A percentile compares a stretch with the other conserved stretches of the same genome.
Conservation (phyloP, 2,329 filamentous ascomycete genomes). For the Neonectria hederae region DNA sequence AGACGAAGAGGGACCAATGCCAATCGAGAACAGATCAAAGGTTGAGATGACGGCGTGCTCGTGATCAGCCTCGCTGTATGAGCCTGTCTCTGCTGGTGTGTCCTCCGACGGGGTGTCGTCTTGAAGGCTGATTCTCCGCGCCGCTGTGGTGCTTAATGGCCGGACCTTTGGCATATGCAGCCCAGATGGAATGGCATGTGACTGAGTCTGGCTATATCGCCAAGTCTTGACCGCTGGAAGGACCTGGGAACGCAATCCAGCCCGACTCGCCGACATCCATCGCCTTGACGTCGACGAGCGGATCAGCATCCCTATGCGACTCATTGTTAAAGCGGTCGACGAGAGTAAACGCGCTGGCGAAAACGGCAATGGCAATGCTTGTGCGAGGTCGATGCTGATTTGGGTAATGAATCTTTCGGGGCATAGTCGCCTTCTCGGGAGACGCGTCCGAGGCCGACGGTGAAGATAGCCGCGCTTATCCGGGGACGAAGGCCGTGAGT, state of each 20-base stretch:
- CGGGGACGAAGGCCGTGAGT: neutral
- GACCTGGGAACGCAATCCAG: neutral
- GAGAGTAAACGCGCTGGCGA: neutral
- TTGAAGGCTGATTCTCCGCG: neutral
- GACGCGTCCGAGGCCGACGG: neutral
- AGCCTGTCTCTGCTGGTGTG: neutral
- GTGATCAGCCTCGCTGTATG: conserved; percentile 59
- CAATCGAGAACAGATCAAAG: conserved; percentile 62
- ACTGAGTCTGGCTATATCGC: neutral
- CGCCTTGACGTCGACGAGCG: neutral
- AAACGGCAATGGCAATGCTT: neutral
- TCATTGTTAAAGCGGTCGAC: neutral
- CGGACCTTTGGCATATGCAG: neutral
- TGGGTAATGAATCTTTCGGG: neutral
- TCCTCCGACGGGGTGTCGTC: neutral
- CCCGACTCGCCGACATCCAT: neutral
- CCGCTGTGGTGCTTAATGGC: neutral
- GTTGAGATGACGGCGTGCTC: conserved; percentile 63
- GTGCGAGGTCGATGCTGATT: neutral
- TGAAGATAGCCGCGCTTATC: neutral
- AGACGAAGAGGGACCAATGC: conserved; percentile 61
- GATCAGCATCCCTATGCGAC: neutral
- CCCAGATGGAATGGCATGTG: neutral
- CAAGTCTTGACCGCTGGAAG: neutral
- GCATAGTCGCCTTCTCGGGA: neutral